Evolutionary conservation across 2,329 filamentous ascomycete species (phyloP).

Genomic region (Fusarium haematococcum): DNA sequence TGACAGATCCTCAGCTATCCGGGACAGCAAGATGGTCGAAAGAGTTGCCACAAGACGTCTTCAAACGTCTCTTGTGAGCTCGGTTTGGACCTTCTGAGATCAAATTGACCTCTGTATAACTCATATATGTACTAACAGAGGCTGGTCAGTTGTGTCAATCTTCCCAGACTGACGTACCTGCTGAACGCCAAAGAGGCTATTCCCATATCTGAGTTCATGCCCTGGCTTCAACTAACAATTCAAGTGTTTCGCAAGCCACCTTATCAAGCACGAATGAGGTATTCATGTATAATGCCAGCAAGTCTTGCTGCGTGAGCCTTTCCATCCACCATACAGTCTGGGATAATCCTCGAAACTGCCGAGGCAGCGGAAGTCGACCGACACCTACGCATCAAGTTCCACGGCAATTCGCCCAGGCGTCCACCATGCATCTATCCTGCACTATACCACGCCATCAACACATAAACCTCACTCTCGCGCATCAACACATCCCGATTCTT

Average conservation of each 20-base stretch:
- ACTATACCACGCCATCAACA: background rate
- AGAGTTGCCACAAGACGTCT: background rate
- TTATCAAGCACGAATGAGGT: background rate
- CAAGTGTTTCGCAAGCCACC: too few relatives aligned
- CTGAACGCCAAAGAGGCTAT: background rate
- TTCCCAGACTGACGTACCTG: background rate
- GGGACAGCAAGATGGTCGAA: background rate
- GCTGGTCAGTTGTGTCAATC: background rate
- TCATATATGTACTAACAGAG: background rate
- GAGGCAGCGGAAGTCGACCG: background rate
- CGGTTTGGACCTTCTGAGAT: background rate
- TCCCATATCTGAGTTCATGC: background rate
- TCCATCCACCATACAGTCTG: background rate
- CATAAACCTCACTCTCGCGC: background rate
- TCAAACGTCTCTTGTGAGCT: too few relatives aligned
- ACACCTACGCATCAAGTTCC: background rate
- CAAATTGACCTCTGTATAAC: background rate
- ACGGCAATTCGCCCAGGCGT: background rate
- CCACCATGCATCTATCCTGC: background rate
- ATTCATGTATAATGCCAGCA: background rate
- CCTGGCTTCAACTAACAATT: background rate
- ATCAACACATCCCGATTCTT: background rate
- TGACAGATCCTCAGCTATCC: background rate
- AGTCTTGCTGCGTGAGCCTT: background rate
- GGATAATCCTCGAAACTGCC: background rate